Conservation (phyloP, 2,329 filamentous ascomycete species). For the Microdochium nivale region DNA sequence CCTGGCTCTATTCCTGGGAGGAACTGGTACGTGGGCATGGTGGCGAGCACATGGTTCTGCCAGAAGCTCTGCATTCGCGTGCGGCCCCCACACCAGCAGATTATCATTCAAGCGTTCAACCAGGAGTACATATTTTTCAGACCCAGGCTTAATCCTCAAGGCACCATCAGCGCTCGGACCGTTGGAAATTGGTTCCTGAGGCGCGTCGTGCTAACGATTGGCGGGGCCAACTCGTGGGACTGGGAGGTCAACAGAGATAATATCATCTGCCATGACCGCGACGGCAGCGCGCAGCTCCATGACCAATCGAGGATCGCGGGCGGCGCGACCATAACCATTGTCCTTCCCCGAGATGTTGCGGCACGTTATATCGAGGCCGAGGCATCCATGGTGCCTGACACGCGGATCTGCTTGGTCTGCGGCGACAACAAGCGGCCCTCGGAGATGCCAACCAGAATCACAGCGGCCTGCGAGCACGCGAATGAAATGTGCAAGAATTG, state of each 20-base stretch:
- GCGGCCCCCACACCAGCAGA: conserved; percentile 9
- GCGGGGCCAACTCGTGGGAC: not conserved
- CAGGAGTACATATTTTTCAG: not conserved
- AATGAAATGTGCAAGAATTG: conserved; percentile 22
- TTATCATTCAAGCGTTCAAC: conserved; percentile 12
- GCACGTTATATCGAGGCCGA: conserved; percentile 20
- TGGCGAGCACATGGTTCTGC: conserved; percentile 19
- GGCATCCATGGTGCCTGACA: conserved; percentile 20
- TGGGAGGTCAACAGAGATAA: not conserved
- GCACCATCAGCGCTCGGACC: not conserved
- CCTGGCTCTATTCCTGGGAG: conserved; percentile 20
- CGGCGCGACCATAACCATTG: conserved; percentile 20
- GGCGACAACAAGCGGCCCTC: conserved; percentile 22
- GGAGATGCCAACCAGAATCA: conserved; percentile 22
- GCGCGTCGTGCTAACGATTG: not conserved
- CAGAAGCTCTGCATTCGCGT: conserved; percentile 19
- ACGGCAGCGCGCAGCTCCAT: conserved; percentile 7
- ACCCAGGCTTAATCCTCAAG: not conserved
- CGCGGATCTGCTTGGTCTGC: conserved; percentile 22
- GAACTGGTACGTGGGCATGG: conserved; percentile 19
- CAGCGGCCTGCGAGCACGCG: conserved; percentile 17
- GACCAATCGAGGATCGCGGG: conserved; percentile 9
- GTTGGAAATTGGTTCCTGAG: not conserved
- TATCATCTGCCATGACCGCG: conserved; percentile 10
- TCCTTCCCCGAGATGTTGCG: conserved; percentile 15